These are phyloP conservation scores for Botrytis squamosa DNA, from an alignment of 2,329 filamentous ascomycete genomes.

Conservation along the genomic window DNA sequence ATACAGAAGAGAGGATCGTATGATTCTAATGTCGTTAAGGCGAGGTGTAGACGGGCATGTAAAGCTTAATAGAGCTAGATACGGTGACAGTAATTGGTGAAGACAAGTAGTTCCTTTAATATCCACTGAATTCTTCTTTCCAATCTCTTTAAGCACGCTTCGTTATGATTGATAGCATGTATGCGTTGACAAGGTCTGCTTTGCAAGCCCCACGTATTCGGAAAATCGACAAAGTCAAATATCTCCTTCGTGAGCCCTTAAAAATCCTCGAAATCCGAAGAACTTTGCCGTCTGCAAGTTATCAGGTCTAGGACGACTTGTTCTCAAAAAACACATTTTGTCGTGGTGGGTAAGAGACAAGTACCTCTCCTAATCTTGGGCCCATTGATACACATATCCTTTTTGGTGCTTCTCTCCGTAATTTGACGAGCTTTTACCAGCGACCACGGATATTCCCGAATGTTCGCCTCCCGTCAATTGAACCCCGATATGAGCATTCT, in stretches of 20 bases:
- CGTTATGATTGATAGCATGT: not conserved
- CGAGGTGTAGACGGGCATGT: not conserved
- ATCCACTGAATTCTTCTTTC: not conserved
- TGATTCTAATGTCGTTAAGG: not conserved
- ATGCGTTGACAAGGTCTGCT: not conserved
- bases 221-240: not conserved
- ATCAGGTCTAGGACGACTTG: not conserved
- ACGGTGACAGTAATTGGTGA: not conserved
- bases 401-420: not conserved
- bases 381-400: not conserved
- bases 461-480: not conserved
- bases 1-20: constrained; percentile 17
- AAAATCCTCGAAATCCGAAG: not conserved
- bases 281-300: not conserved
- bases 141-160: not conserved
- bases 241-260: not conserved
- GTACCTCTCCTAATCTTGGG: not conserved
- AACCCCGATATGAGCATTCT: not conserved
- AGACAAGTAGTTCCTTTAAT: constrained; percentile 1
- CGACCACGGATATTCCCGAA: not conserved
- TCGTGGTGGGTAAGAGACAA: not conserved
- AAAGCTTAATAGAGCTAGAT: not conserved
- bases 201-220: not conserved
- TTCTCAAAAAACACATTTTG: not conserved
- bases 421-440: not conserved